Percentiles rank a stretch among this genome's conserved stretches.
These are phyloP conservation scores for Plasmodium relictum DNA, from an alignment of 169 alveolate species.

Conservation along the genomic window DNA sequence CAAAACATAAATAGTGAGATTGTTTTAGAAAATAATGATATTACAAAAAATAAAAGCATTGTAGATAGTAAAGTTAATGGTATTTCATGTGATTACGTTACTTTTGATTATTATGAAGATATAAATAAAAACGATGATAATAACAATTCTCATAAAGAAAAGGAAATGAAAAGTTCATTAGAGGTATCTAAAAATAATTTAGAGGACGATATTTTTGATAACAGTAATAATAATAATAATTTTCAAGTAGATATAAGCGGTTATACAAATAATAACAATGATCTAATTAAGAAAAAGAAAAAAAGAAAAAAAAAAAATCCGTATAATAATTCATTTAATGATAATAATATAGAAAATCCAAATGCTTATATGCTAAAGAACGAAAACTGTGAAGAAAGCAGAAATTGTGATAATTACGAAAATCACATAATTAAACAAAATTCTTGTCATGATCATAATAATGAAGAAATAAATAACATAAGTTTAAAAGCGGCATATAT, in stretches of 20 bases:
- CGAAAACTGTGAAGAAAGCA: constrained; percentile 20
- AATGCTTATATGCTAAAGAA: constrained; percentile 18
- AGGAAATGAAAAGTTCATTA: background rate
- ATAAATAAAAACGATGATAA: constrained; percentile 13
- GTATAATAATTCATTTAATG: background rate
- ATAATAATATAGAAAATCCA: background rate
- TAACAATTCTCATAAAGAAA: background rate
- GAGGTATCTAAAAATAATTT: no score
- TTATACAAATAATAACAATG: background rate
- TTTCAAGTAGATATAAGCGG: constrained; percentile 29
- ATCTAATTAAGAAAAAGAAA: constrained; percentile 9
- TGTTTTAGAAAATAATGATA: constrained; percentile 19
- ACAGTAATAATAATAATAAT: constrained; percentile 12
- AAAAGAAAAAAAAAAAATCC: constrained; percentile 38
- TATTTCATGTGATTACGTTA: constrained; percentile 32
- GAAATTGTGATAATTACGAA: background rate
- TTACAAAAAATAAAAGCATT: constrained; percentile 11
- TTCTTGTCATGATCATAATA: constrained; percentile 75
- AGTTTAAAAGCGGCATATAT: constrained; percentile 94
- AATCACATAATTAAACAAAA: constrained; percentile 20
- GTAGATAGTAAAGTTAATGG: constrained; percentile 18
- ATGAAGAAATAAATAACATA: constrained; percentile 84
- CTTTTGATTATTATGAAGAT: constrained; percentile 68
- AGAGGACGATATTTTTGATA: background rate
- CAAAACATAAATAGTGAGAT: constrained; percentile 58